phyloP scores from a whole-genome alignment of 2,329 filamentous ascomycete species.

The Aureobasidium vineae region DNA sequence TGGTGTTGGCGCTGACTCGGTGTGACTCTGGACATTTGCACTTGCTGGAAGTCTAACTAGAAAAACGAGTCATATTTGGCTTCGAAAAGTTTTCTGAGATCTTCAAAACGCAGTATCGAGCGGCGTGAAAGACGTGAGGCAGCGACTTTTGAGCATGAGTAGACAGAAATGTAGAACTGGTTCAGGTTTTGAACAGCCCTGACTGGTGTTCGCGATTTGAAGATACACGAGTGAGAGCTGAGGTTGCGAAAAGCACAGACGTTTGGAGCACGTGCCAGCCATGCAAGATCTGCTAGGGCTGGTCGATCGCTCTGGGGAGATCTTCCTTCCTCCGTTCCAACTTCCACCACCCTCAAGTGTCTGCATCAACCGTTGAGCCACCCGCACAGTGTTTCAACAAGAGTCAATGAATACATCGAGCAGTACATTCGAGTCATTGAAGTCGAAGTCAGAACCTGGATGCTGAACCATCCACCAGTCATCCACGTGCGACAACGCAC shows the following conservation, averaged over 20 bases:
- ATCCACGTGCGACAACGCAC: not conserved
- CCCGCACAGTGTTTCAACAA: conserved; percentile 8
- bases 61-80: not conserved
- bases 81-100: not conserved
- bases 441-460: not conserved
- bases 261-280: not conserved
- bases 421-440: not conserved
- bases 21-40: not conserved
- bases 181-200: not conserved
- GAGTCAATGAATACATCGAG: not conserved
- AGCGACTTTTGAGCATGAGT: no score
- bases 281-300: not conserved
- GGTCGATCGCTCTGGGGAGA: conserved; percentile 6
- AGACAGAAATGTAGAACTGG: not conserved
- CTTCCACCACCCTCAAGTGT: not conserved
- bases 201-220: not conserved
- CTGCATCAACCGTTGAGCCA: conserved; percentile 5
- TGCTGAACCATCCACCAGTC: not conserved
- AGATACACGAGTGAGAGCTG: not conserved
- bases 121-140: no score
- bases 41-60: not conserved
- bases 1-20: not conserved
- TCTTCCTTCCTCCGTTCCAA: not conserved
- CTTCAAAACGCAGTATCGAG: not conserved
- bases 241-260: conserved; percentile 1